Evolutionary conservation across 2,329 filamentous ascomycete genomes (phyloP), one percentile per base, ranked within the genome.

Genomic region (Nothophaeocryptopus gaeumannii): DNA sequence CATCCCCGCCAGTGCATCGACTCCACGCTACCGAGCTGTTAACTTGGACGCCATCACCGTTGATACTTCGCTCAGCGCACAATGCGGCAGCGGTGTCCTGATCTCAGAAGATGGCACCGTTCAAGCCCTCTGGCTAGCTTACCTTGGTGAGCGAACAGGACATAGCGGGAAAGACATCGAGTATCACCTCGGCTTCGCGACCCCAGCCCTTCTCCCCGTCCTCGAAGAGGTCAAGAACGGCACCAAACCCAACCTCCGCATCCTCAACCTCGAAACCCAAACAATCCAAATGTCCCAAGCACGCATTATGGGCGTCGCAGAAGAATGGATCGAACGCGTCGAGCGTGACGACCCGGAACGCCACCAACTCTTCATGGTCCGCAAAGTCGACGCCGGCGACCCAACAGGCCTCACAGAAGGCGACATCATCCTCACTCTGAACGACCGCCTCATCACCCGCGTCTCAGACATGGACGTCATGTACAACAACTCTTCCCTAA

Each of bases 331-430:
- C 62, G 80, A 88, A 61, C 87, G 89, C 70, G 92, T 96, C 2
- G 85, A 93, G 45, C 78, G 84, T 58, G 89, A 89, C 55, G 96
- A 99, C 69, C 87, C 89, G 34, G 85, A 93, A 43, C 88, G 90
- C 50, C 93, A 99, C 67, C 93, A 99, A 72, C 81, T 99, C 33
- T 99, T 99, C 76, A 96, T 99, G 88, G 89, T 99, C 29, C 86
- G 89, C 63, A 99, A 99, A 74, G 85, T 95, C 53, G 77, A 86
- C 61, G 84, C 82, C 9, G 46, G 49, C 5, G 55, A 55, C 5
- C 39, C 44, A 39, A 81, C 81, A 15, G 81, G 84, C 12, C 78
- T 99, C 12, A 78, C 88, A 29, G 95, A 99, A 73, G 90, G 91
- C 43, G 93, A 99, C 66, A 86, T 99, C 45, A 84, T 99, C 50